Evolutionary conservation across 2,329 filamentous ascomycete genomes (phyloP).

Genomic region (Phialophora macrospora): DNA sequence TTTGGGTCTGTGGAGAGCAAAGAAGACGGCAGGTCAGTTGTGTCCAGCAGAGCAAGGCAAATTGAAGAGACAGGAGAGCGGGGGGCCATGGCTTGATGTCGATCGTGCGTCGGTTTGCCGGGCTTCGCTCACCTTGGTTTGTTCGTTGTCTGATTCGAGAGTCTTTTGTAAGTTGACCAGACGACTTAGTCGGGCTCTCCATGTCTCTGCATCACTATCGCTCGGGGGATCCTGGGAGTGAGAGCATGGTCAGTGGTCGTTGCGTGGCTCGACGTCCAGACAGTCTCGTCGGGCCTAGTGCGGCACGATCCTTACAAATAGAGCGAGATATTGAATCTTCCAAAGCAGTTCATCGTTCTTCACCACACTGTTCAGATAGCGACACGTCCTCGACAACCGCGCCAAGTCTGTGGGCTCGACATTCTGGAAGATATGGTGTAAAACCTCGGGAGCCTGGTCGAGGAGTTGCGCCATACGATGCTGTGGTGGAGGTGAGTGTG

Average conservation of each 20-base stretch:
- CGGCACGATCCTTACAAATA: constrained; percentile 53
- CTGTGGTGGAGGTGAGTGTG: not conserved
- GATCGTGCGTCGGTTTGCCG: no score
- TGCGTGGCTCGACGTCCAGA: not conserved
- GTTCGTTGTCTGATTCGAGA: constrained; percentile 48
- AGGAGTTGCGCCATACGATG: constrained; percentile 35
- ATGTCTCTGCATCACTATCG: constrained; percentile 39
- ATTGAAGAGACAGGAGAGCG: constrained; percentile 22
- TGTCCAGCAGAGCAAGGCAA: not conserved
- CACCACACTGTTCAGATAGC: constrained; percentile 59
- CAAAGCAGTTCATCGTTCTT: constrained; percentile 64
- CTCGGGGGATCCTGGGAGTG: constrained; percentile 33
- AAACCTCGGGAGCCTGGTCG: constrained; percentile 64
- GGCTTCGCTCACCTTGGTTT: constrained; percentile 45
- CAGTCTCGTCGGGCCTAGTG: no score
- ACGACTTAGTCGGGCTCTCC: constrained; percentile 46
- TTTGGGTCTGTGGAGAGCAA: constrained; percentile 31
- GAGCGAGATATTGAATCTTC: constrained; percentile 65
- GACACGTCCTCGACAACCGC: constrained; percentile 58
- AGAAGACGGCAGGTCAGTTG: not conserved
- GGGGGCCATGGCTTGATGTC: constrained; percentile 14
- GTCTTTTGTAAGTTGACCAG: constrained; percentile 51
- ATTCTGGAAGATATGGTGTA: constrained; percentile 64
- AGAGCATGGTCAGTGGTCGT: constrained; percentile 20
- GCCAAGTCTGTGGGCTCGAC: constrained; percentile 63